A percentile compares a stretch with the other conserved stretches of the same genome.
These are phyloP conservation scores for Leishmania martiniquensis DNA, from an alignment of 208 protist genomes.

Conservation along the genomic window DNA sequence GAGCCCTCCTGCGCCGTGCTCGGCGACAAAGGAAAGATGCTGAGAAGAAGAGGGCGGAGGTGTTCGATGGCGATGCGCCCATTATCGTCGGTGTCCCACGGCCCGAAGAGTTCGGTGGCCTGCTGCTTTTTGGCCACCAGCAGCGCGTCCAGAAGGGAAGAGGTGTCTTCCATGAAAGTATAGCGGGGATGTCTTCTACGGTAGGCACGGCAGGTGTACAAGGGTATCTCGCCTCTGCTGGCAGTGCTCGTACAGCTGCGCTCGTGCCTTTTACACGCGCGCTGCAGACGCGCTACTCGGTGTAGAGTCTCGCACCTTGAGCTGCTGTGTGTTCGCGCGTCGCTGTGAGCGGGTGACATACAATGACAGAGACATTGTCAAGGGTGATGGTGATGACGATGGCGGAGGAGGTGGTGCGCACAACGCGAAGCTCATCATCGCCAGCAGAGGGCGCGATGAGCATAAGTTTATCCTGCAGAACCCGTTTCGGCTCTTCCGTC, in stretches of 20 bases:
- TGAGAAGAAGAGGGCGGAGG: constrained; percentile 48
- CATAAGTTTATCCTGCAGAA: not conserved
- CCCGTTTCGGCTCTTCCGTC: not conserved
- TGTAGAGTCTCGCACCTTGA: not conserved
- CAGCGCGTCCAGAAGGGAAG: constrained; percentile 25
- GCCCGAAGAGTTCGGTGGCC: constrained; percentile 58
- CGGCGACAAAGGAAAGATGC: constrained; percentile 44
- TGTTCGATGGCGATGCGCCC: constrained; percentile 49
- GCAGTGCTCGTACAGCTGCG: not conserved
- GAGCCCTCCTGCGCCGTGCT: not conserved
- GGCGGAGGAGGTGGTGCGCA: not conserved
- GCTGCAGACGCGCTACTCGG: not conserved
- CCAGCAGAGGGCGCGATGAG: not conserved
- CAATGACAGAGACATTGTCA: not conserved
- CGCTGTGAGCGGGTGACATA: not conserved
- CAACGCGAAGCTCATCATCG: not conserved
- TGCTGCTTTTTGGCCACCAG: constrained; percentile 64
- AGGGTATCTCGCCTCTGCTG: not conserved
- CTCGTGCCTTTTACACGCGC: not conserved
- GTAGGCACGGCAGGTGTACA: no score
- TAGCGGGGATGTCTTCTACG: not conserved
- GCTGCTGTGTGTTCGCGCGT: not conserved
- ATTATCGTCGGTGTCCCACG: constrained; percentile 54
- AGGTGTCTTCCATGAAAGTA: not conserved
- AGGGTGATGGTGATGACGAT: not conserved